Conservation (phyloP, 768 basidiomycete species). For the Pulveroboletus ravenelii region DNA sequence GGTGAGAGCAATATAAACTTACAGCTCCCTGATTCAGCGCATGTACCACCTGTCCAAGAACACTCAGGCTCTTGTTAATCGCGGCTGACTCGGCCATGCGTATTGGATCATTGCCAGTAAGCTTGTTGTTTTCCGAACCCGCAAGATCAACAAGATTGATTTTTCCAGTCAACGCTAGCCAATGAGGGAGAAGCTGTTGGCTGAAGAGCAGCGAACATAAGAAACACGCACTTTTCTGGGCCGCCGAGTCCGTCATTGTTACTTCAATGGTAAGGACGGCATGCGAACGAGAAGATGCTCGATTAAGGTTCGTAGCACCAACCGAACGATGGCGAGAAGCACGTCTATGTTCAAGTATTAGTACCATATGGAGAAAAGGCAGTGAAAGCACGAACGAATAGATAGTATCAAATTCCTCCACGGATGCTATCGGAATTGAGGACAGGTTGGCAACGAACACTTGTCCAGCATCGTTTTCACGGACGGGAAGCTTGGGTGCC, state of each 20-base stretch:
- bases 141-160: constrained; percentile 87
- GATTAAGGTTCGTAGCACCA: constrained; percentile 82
- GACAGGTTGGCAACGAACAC: constrained; percentile 53
- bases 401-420: constrained; percentile 44
- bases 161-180: constrained; percentile 62
- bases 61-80: constrained; percentile 86
- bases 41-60: constrained; percentile 84
- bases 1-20: constrained; percentile 17
- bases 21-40: constrained; percentile 72
- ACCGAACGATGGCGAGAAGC: constrained; percentile 78
- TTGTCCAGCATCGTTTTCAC: constrained; percentile 48
- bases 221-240: constrained; percentile 47
- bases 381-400: constrained; percentile 39
- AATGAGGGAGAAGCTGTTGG: not conserved
- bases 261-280: constrained; percentile 77
- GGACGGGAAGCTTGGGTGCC: constrained; percentile 52
- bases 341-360: constrained; percentile 36
- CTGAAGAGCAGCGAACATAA: accelerated
- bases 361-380: not conserved
- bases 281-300: constrained; percentile 82
- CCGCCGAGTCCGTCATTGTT: constrained; percentile 48
- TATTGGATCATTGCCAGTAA: constrained; percentile 82
- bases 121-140: constrained; percentile 89
- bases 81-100: constrained; percentile 86
- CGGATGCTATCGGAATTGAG: constrained; percentile 33